Percentiles rank a stretch among this genome's conserved stretches.
Conservation (phyloP, 2,329 filamentous ascomycete species). For the Arthrobotrys iridis region DNA sequence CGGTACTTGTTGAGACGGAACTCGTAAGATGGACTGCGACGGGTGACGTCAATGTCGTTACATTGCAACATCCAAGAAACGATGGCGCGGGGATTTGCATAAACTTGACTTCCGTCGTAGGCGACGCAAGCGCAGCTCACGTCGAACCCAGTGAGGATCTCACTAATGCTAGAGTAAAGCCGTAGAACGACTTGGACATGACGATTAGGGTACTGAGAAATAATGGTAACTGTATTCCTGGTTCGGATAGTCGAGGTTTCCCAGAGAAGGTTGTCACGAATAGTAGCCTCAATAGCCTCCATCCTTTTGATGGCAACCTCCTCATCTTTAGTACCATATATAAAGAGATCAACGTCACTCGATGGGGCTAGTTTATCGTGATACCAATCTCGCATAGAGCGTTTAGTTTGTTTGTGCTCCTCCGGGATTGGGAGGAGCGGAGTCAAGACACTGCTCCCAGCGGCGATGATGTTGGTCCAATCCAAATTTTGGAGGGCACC, state of each 20-base stretch:
- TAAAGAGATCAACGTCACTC: constrained; percentile 85
- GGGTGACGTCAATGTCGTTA: constrained; percentile 80
- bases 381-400: constrained; percentile 76
- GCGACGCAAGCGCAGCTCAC: constrained; percentile 83
- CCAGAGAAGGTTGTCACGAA: constrained; percentile 80
- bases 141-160: constrained; percentile 88
- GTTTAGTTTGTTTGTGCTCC: constrained; percentile 71
- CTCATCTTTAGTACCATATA: constrained; percentile 78
- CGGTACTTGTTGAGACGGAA: constrained; percentile 87
- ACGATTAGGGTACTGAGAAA: constrained; percentile 81
- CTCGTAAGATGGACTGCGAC: constrained; percentile 86
- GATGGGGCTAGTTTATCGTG: constrained; percentile 83
- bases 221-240: constrained; percentile 87
- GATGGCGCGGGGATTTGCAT: constrained; percentile 78
- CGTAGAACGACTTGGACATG: constrained; percentile 85
- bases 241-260: constrained; percentile 86
- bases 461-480: constrained; percentile 83
- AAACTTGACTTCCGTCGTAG: constrained; percentile 83
- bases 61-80: constrained; percentile 82
- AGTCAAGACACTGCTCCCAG: constrained; percentile 83
- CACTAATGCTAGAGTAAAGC: constrained; percentile 82
- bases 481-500: constrained; percentile 62
- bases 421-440: constrained; percentile 76
- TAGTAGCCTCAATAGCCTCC: constrained; percentile 77
- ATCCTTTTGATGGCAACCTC: constrained; percentile 84